phyloP scores from a whole-genome alignment of 495 filamentous ascomycete species.

The Clavariopsis aquatica region DNA sequence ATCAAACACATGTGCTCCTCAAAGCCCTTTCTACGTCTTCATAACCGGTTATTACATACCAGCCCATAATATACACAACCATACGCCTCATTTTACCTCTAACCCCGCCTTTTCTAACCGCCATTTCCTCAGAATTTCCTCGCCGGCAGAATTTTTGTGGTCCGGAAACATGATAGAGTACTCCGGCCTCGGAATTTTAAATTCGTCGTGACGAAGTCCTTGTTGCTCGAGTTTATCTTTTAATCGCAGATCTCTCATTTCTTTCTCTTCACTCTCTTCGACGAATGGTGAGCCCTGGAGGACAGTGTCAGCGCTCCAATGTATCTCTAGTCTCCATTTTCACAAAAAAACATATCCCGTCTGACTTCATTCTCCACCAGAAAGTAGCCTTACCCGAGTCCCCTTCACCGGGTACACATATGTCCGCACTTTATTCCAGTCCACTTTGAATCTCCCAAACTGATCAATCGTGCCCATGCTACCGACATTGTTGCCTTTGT shows the following conservation, averaged over 20 bases:
- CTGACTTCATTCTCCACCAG: background rate
- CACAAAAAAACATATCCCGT: background rate
- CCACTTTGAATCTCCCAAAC: conserved; percentile 78
- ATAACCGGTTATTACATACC: background rate
- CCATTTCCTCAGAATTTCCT: background rate
- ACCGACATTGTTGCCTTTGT: conserved; percentile 91
- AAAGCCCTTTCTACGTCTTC: no score
- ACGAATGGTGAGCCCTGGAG: conserved; percentile 55
- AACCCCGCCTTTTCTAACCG: background rate
- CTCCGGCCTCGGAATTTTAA: background rate
- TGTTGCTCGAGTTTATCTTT: background rate
- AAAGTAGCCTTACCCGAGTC: background rate
- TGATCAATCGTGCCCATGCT: conserved; percentile 84
- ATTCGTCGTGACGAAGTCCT: background rate
- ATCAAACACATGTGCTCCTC: background rate
- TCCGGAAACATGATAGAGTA: background rate
- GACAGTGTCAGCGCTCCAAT: conserved; percentile 74
- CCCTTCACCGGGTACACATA: conserved; percentile 43
- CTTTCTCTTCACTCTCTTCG: conserved; percentile 54
- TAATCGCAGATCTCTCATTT: conserved; percentile 23
- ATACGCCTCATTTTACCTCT: background rate
- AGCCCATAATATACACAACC: conserved; percentile 3
- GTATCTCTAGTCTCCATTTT: background rate
- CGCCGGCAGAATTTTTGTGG: background rate
- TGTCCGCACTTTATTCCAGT: conserved; percentile 84